Base-by-base conservation (phyloP, 2,329 filamentous ascomycete genomes). In the Plectosphaerella plurivora region DNA sequence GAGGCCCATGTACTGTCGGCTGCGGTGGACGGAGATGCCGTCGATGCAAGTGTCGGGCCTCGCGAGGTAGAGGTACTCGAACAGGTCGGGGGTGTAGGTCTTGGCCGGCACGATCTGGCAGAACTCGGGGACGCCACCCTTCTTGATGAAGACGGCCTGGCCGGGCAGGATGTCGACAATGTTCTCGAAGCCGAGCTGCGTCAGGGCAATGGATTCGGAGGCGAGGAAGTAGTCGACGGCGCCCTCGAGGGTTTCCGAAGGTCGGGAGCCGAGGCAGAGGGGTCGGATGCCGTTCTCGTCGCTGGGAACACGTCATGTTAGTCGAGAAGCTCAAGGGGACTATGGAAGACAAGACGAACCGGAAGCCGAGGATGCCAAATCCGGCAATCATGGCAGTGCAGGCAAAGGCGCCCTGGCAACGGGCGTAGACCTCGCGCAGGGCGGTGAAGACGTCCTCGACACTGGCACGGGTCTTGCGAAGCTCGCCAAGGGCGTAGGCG, bases 201-300 rank as follows among this genome's bases (percentile, higher is more conserved):
- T 81, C 49, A 96, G 74, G 11, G 91, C 91, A 49, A 96, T 84
- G 8, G 88, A 93, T 69, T 96, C 91, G 0, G 91, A 96, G 1
- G 91, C 90, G 75, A 96, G 83, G 80, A 96, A 91, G 73, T 95
- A 96, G 69, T 96, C 91, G 55, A 72, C 87, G 7, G 83, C 85
- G 5, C 81, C 75, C 37, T 81, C 77, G 41, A 83, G 52, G 0
- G 78, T 87, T 12, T 75, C 70, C 1, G 88, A 91, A 1, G 83
- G 79, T 51, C 91, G 82, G 48, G 84, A 88, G 42, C 91, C 91
- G 7, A 96, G 72, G 47, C 89, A 82, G 57, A 96, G 82, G 3
- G 91, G 91, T 10, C 91, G 88, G 63, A 94, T 94, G 50, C 89
- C 89, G 61, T 91, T 65, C 14, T 52, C 62, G 45, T 67, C 65